Evolutionary conservation across 306 rosid genomes (phyloP).

Genomic region (Acacia acuminata): DNA sequence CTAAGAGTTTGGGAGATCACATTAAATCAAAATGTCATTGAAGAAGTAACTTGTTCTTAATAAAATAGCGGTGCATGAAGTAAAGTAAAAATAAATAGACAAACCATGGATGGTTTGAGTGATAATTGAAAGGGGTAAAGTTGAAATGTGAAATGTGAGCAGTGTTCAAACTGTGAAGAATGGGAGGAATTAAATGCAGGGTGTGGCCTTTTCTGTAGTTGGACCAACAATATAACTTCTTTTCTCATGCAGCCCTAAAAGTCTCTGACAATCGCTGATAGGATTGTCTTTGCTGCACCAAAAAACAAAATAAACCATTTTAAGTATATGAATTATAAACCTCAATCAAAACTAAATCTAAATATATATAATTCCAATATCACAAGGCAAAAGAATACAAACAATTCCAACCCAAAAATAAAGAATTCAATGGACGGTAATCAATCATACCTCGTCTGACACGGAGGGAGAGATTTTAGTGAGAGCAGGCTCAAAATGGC

Average conservation of each 20-base stretch:
- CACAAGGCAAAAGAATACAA: neutral
- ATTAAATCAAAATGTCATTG: neutral
- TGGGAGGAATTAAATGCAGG: neutral
- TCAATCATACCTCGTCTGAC: conserved; percentile 35
- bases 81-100: no score
- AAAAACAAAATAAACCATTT: conserved; percentile 12
- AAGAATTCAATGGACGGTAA: neutral
- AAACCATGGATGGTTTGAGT: neutral
- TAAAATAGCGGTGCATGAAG: neutral
- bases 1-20: neutral
- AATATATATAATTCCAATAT: neutral
- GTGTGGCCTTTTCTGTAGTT: neutral
- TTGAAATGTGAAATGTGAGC: neutral
- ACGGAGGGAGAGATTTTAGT: conserved; percentile 40
- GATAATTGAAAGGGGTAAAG: neutral
- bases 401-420: neutral
- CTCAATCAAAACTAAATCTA: neutral
- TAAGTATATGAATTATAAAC: neutral
- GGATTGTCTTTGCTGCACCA: conserved; percentile 43
- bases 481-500: conserved; percentile 47
- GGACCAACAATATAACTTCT: neutral
- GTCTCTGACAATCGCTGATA: conserved; percentile 40
- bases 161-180: neutral
- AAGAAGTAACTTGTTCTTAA: neutral
- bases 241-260: conserved; percentile 36